Conservation (phyloP, 257 asterid species). For the Perilla frutescens region DNA sequence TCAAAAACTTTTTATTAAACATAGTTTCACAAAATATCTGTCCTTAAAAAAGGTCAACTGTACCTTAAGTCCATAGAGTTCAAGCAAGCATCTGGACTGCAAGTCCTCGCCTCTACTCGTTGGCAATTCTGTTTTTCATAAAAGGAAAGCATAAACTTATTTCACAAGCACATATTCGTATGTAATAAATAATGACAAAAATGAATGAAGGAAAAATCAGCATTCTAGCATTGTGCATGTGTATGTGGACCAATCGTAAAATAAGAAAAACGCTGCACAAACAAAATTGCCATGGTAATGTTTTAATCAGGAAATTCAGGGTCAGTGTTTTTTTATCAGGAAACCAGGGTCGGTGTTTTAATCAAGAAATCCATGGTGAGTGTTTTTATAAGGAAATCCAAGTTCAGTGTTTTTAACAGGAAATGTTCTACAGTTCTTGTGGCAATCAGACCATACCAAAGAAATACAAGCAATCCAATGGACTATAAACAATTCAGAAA, state of each 20-base stretch:
- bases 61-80: slow-evolving; percentile 98
- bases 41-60: slow-evolving; percentile 13
- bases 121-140: slow-evolving; percentile 70
- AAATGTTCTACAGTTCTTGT: not conserved
- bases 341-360: not conserved
- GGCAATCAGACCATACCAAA: slow-evolving; percentile 18
- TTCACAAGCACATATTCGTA: slow-evolving; percentile 24
- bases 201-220: slow-evolving; percentile 16
- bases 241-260: not conserved
- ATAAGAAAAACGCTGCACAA: not conserved
- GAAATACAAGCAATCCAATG: slow-evolving; percentile 29
- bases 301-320: not conserved
- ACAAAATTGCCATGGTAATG: not conserved
- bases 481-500: slow-evolving; percentile 17
- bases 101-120: slow-evolving; percentile 95
- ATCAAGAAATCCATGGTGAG: not conserved
- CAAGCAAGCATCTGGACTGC: slow-evolving; percentile 95
- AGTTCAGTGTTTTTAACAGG: not conserved
- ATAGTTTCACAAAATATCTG: slow-evolving; percentile 3
- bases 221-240: not conserved
- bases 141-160: slow-evolving; percentile 29
- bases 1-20: slow-evolving; percentile 3
- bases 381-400: not conserved
- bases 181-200: not conserved
- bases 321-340: not conserved